Base-by-base conservation (phyloP, 2,329 filamentous ascomycete species). In the Stagonosporopsis rhizophila region DNA sequence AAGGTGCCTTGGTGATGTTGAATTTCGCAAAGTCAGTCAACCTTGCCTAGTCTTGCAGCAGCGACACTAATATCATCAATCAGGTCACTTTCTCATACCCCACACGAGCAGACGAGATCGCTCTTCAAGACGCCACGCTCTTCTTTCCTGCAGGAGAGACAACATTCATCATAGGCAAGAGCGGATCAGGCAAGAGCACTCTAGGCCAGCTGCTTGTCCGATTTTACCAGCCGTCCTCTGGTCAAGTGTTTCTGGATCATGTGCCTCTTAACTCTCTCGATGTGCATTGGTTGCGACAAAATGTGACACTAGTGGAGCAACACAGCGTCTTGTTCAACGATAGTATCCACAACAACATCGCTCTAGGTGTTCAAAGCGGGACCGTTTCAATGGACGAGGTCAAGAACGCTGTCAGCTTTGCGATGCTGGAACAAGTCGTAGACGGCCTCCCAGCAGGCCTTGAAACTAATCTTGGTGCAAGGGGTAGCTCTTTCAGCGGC, bases 141-240 rank as follows among this genome's bases (percentile, higher is more conserved):
- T 84, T 82, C 61, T 94, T 98, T 54, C 84, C 87, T 0, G 82
- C 88, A 0, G 88, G 90, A 0, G 81, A 90, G 59, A 86, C 89
- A 3, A 91, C 87, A 0, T 97, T 95, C 68, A 81, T 98, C 2
- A 85, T 97, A 45, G 95, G 94, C 0, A 85, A 83, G 66, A 96
- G 92, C 68, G 95, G 95, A 0, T 96, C 91, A 2, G 94, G 94
- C 0, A 98, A 98, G 74, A 96, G 92, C 65, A 98, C 94, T 0
- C 70, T 98, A 1, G 88, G 89, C 1, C 92, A 91, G 69, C 81
- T 98, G 0, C 81, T 98, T 0, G 81, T 92, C 46, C 85, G 88
- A 12, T 90, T 96, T 65, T 96, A 97, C 69, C 79, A 85, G 6
- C 85, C 90, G 0, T 74, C 78, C 0, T 78, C 78, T 0, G 94